Conservation (phyloP, 192 early-diverging fungal genomes). For the Backusella tarrabulga region DNA sequence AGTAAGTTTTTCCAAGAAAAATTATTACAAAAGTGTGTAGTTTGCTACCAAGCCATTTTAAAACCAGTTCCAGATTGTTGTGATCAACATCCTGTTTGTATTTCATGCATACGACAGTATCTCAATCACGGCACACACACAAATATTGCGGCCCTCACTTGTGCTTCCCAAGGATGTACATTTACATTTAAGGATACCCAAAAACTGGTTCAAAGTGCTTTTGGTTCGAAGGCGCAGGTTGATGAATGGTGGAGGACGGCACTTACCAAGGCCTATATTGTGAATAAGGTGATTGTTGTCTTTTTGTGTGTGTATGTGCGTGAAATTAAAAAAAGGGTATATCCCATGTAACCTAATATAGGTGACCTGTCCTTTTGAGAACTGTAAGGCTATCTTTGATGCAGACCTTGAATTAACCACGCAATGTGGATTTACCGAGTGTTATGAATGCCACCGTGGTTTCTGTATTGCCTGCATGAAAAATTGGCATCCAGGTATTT, state of each 20-base stretch:
- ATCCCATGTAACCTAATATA: background rate
- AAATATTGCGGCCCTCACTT: background rate
- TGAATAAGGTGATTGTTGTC: background rate
- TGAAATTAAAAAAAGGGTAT: background rate
- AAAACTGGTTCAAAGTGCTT: background rate
- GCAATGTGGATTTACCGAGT: slow-evolving; percentile 5
- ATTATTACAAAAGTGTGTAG: background rate
- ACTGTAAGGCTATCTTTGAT: slow-evolving; percentile 1
- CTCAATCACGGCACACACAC: background rate
- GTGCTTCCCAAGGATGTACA: background rate
- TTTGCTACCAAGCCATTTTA: background rate
- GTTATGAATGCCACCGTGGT: slow-evolving; percentile 8
- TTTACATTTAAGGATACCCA: background rate
- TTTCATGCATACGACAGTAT: background rate
- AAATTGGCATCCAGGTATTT: slow-evolving; percentile 14
- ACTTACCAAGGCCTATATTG: background rate
- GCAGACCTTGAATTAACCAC: background rate
- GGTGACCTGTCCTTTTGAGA: background rate
- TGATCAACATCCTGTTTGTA: background rate
- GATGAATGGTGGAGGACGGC: background rate
- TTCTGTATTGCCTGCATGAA: slow-evolving; percentile 10
- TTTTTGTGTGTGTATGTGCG: background rate
- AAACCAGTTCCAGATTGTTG: background rate
- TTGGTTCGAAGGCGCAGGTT: background rate
- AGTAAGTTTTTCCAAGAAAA: background rate